Conservation (phyloP, 768 basidiomycete genomes). For the Psilocybe tampanensis region DNA sequence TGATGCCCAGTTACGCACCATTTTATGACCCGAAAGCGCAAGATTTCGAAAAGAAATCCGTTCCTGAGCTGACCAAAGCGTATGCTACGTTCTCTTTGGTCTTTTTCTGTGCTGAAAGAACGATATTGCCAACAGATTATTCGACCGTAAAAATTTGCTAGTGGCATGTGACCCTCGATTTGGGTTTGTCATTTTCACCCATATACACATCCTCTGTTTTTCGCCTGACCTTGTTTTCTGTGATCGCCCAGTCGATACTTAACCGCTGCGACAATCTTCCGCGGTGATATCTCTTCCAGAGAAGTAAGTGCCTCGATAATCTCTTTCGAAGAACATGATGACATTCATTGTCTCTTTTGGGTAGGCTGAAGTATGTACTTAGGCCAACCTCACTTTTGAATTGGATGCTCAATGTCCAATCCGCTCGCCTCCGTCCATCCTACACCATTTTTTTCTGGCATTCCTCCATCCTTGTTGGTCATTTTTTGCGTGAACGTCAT, state of each 20-base stretch:
- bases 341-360: constrained; percentile 32
- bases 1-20: constrained; percentile 94
- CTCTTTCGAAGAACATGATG: constrained; percentile 28
- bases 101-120: neutral
- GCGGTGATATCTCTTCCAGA: constrained; percentile 77
- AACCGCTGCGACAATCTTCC: constrained; percentile 86
- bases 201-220: neutral
- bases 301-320: constrained; percentile 57
- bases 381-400: constrained; percentile 20
- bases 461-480: neutral
- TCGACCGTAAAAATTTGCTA: constrained; percentile 78
- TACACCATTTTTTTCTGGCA: constrained; percentile 5
- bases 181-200: constrained; percentile 49
- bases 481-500: neutral
- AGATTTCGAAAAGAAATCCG: constrained; percentile 59
- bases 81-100: constrained; percentile 33
- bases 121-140: constrained; percentile 50
- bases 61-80: constrained; percentile 76
- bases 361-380: constrained; percentile 54
- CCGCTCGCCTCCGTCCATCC: constrained; percentile 16
- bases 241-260: constrained; percentile 65
- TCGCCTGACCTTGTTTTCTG: constrained; percentile 3
- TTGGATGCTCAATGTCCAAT: constrained; percentile 18
- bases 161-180: constrained; percentile 82
- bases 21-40: constrained; percentile 69